Evolutionary conservation across 2,329 filamentous ascomycete genomes (phyloP).

Genomic region (Curvularia verruculosa): DNA sequence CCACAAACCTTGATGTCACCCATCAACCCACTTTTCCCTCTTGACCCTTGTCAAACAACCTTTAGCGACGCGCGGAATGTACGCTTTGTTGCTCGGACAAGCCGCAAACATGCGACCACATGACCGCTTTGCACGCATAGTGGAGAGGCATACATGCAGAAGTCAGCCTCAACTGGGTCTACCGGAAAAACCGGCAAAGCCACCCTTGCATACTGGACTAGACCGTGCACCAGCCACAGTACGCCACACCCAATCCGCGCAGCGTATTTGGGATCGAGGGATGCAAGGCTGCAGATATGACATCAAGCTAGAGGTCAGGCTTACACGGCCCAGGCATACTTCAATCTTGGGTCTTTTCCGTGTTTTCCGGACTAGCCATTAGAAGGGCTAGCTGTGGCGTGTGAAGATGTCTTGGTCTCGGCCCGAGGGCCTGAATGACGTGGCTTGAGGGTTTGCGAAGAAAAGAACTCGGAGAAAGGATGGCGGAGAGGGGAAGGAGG

Average conservation of each 20-base stretch:
- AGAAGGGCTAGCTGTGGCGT: slow-evolving; percentile 7
- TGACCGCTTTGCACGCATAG: slow-evolving; percentile 15
- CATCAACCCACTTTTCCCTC: not conserved
- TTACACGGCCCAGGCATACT: slow-evolving; percentile 13
- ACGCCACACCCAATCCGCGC: slow-evolving; percentile 36
- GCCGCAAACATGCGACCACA: slow-evolving; percentile 13
- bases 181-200: slow-evolving; percentile 11
- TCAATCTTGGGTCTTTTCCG: slow-evolving; percentile 11
- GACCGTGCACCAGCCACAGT: slow-evolving; percentile 36
- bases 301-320: slow-evolving; percentile 11
- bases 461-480: not conserved
- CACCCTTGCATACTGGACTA: slow-evolving; percentile 17
- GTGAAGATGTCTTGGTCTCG: not conserved
- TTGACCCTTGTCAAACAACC: not conserved
- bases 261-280: not conserved
- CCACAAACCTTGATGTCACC: not conserved
- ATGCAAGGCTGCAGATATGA: slow-evolving; percentile 30
- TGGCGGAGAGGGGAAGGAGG: too few relatives aligned
- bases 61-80: not conserved
- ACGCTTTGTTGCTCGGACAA: not conserved
- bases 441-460: slow-evolving; percentile 2
- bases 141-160: not conserved
- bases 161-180: slow-evolving; percentile 29
- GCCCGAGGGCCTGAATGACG: not conserved
- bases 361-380: slow-evolving; percentile 19